These are phyloP conservation scores for Verbena officinalis DNA, from an alignment of 257 asterid species.

Conservation along the genomic window DNA sequence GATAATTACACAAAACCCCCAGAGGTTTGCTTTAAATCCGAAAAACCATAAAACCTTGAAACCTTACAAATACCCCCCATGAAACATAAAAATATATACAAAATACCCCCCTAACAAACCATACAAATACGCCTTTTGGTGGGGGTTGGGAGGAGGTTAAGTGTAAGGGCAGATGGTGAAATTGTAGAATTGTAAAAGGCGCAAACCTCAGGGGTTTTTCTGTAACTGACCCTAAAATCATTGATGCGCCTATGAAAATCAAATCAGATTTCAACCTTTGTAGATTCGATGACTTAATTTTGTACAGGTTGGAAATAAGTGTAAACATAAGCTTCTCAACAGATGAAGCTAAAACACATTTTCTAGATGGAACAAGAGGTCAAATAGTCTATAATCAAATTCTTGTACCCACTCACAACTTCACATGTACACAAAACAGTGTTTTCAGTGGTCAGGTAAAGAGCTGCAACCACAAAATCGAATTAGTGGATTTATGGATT, in stretches of 20 bases:
- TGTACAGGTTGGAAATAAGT: not conserved
- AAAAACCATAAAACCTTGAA: too few relatives aligned
- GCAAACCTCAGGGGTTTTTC: too few relatives aligned
- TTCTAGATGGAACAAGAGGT: not conserved
- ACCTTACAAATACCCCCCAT: too few relatives aligned
- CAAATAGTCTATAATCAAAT: slow-evolving; percentile 7
- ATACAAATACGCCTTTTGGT: too few relatives aligned
- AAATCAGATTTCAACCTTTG: not conserved
- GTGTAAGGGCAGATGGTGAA: too few relatives aligned
- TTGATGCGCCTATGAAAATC: not conserved
- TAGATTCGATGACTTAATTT: not conserved
- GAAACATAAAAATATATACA: too few relatives aligned
- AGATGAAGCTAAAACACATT: slow-evolving; percentile 12
- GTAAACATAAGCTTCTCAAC: slow-evolving; percentile 1
- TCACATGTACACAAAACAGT: slow-evolving; percentile 10
- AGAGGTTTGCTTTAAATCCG: too few relatives aligned
- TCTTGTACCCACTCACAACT: slow-evolving; percentile 19
- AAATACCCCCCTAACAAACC: too few relatives aligned
- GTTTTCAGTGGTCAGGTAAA: slow-evolving; percentile 4
- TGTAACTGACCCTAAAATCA: not conserved
- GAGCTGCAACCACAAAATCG: not conserved
- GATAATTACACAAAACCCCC: too few relatives aligned
- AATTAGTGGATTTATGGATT: not conserved
- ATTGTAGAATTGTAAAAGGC: too few relatives aligned
- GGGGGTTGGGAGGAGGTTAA: too few relatives aligned